Evolutionary conservation across 305 asterid genomes (phyloP).

Genomic region (Stenogyne calaminthoides): DNA sequence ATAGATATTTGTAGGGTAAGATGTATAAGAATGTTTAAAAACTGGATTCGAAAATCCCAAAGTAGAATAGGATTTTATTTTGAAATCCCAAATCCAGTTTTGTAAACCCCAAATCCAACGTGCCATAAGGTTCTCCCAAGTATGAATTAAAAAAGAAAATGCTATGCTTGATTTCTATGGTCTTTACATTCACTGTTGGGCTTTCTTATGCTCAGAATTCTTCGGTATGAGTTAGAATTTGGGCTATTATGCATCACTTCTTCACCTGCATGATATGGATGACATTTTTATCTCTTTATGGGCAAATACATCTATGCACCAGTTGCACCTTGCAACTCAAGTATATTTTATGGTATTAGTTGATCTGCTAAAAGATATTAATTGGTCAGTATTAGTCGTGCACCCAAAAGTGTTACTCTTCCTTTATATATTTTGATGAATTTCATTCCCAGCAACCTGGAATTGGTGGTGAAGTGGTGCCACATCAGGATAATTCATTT

Average conservation of each 20-base stretch:
- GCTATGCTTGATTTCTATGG: background rate
- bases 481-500: constrained; percentile 94
- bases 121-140: background rate
- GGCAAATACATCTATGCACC: too few species aligned
- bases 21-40: too few species aligned
- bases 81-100: too few species aligned
- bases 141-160: background rate
- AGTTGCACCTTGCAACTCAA: too few species aligned
- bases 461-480: constrained; percentile 93
- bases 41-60: too few species aligned
- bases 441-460: constrained; percentile 84
- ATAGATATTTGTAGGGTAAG: too few species aligned
- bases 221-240: background rate
- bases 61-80: too few species aligned
- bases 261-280: background rate
- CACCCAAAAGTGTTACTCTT: too few species aligned
- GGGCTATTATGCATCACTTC: background rate
- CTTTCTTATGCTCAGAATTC: background rate
- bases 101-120: too few species aligned
- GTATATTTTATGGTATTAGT: too few species aligned
- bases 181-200: background rate
- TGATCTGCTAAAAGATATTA: too few species aligned
- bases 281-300: background rate
- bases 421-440: background rate
- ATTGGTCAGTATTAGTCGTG: too few species aligned